Conservation (phyloP, 352 stramenopile species). For the Detonula confervacea region DNA sequence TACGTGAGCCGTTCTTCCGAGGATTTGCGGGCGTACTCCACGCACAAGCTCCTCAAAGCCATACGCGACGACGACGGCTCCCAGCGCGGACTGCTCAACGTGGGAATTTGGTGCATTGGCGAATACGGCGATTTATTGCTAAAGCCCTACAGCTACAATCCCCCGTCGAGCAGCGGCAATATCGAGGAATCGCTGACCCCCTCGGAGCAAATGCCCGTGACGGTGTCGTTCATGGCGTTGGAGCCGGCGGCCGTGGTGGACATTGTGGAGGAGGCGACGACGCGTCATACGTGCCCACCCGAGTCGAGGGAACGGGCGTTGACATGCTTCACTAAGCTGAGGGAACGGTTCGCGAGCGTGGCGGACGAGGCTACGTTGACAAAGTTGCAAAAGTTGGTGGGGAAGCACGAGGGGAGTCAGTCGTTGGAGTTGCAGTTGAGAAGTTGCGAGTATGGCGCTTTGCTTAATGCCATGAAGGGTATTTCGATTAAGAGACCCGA, state of each 20-base stretch:
- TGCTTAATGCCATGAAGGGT: conserved; percentile 86
- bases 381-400: conserved; percentile 86
- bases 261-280: conserved; percentile 69
- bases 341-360: conserved; percentile 89
- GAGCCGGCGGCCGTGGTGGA: conserved; percentile 66
- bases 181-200: conserved; percentile 23
- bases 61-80: conserved; percentile 92
- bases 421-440: conserved; percentile 96
- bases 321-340: conserved; percentile 93
- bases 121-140: conserved; percentile 95
- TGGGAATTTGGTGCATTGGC: conserved; percentile 98
- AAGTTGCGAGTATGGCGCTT: conserved; percentile 93
- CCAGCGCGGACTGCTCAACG: conserved; percentile 95
- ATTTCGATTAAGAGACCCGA: conserved; percentile 51
- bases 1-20: conserved; percentile 91
- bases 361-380: conserved; percentile 87
- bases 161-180: conserved; percentile 13
- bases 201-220: conserved; percentile 32
- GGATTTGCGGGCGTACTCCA: conserved; percentile 92
- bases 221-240: conserved; percentile 72
- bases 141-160: conserved; percentile 72
- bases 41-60: conserved; percentile 96
- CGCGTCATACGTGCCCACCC: conserved; percentile 67
- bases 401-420: conserved; percentile 90
- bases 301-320: conserved; percentile 75